phyloP scores from a whole-genome alignment of 306 rosid species.

The Spatholobus suberectus region DNA sequence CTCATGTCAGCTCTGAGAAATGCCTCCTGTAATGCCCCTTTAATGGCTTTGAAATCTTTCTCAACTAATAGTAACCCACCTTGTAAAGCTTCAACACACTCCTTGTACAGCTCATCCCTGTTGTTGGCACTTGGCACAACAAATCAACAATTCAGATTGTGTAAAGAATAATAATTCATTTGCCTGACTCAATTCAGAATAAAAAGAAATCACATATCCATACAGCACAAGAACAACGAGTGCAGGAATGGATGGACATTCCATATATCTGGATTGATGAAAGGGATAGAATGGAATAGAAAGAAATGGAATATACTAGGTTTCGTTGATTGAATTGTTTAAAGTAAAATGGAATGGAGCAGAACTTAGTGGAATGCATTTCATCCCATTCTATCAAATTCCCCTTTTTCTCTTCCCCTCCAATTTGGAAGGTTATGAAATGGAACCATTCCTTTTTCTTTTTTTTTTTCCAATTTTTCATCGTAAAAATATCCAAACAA shows the following conservation, averaged over 20 bases:
- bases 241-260: background rate
- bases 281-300: background rate
- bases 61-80: constrained; percentile 72
- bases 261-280: background rate
- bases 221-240: background rate
- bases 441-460: background rate
- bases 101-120: constrained; percentile 95
- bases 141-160: constrained; percentile 37
- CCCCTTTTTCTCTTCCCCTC: background rate
- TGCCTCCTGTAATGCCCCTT: constrained; percentile 72
- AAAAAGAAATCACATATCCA: background rate
- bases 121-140: constrained; percentile 37
- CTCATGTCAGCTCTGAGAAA: constrained; percentile 71
- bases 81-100: constrained; percentile 76
- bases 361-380: background rate
- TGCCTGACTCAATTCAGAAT: background rate
- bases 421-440: background rate
- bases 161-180: constrained; percentile 14
- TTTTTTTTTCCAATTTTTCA: background rate
- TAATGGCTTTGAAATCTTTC: constrained; percentile 65
- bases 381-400: background rate
- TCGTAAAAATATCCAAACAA: background rate
- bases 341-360: background rate
- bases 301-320: background rate
- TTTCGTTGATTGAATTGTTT: background rate